These are phyloP conservation scores for Arachnopeziza araneosa DNA, from an alignment of 2,329 filamentous ascomycete genomes.

Conservation along the genomic window DNA sequence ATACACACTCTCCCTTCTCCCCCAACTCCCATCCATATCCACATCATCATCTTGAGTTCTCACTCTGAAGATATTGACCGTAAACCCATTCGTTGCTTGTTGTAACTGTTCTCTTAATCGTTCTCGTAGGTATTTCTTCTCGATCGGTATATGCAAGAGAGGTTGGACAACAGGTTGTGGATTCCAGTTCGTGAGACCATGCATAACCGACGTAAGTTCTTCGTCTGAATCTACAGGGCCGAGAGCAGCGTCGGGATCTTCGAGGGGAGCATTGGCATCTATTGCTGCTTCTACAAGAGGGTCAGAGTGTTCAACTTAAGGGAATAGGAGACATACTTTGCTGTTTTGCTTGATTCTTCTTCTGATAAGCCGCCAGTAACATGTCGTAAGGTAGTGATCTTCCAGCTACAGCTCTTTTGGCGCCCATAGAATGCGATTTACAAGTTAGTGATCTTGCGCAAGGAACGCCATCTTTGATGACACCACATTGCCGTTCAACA, in stretches of 20 bases:
- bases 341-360: constrained; percentile 98
- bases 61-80: constrained; percentile 58
- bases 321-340: constrained; percentile 61
- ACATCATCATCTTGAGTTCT: constrained; percentile 52
- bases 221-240: constrained; percentile 90
- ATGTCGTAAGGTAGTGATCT: constrained; percentile 88
- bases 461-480: constrained; percentile 77
- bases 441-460: constrained; percentile 87
- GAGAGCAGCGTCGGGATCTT: constrained; percentile 74
- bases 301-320: constrained; percentile 14
- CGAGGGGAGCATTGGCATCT: constrained; percentile 85
- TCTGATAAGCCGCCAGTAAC: constrained; percentile 81
- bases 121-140: constrained; percentile 56
- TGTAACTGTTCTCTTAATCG: constrained; percentile 61
- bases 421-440: constrained; percentile 93
- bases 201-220: constrained; percentile 86
- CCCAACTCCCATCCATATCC: constrained; percentile 43
- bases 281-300: constrained; percentile 73
- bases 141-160: constrained; percentile 54
- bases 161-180: constrained; percentile 73
- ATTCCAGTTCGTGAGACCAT: constrained; percentile 66
- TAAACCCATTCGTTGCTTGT: constrained; percentile 60
- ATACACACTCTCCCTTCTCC: background rate
- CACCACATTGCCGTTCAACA: constrained; percentile 90
- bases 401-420: constrained; percentile 82